Conservation (phyloP, 352 stramenopile species). For the Blastocystis sp. region DNA sequence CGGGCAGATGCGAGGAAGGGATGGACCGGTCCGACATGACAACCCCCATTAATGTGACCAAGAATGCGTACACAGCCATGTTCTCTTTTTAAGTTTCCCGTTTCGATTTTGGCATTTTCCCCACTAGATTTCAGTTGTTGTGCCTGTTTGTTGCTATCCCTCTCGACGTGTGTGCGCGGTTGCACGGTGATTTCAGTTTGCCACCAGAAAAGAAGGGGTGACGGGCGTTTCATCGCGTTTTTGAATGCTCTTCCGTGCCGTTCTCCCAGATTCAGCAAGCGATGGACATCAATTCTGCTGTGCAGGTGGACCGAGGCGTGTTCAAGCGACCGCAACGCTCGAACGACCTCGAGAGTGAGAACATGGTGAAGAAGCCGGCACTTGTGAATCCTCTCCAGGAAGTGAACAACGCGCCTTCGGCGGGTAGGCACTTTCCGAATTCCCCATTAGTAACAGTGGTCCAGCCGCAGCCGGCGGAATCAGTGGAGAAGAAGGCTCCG, state of each 20-base stretch:
- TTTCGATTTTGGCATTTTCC: slow-evolving; percentile 19
- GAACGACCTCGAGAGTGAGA: slow-evolving; percentile 24
- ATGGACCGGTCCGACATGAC: slow-evolving; percentile 42
- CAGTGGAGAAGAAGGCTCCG: background rate
- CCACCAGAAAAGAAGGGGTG: background rate
- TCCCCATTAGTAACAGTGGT: background rate
- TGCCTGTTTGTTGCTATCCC: background rate
- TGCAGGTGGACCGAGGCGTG: background rate
- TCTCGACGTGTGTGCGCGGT: background rate
- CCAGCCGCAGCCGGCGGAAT: background rate
- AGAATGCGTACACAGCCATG: slow-evolving; percentile 52
- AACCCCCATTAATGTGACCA: slow-evolving; percentile 45
- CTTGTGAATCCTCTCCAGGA: slow-evolving; percentile 68
- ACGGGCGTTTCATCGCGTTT: slow-evolving; percentile 46
- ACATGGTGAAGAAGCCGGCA: slow-evolving; percentile 53
- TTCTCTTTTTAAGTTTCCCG: slow-evolving; percentile 38
- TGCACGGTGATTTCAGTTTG: background rate
- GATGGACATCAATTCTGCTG: slow-evolving; percentile 16
- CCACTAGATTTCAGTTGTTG: background rate
- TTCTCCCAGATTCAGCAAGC: background rate
- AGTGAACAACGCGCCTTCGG: background rate
- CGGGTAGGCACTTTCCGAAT: background rate
- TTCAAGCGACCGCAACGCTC: slow-evolving; percentile 56
- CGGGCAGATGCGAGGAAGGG: background rate
- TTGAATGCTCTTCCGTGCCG: slow-evolving; percentile 18